Evolutionary conservation across 176 grass and related monocot genomes (phyloP), one percentile per base, ranked within the genome.

Genomic region (Carex scoparia): DNA sequence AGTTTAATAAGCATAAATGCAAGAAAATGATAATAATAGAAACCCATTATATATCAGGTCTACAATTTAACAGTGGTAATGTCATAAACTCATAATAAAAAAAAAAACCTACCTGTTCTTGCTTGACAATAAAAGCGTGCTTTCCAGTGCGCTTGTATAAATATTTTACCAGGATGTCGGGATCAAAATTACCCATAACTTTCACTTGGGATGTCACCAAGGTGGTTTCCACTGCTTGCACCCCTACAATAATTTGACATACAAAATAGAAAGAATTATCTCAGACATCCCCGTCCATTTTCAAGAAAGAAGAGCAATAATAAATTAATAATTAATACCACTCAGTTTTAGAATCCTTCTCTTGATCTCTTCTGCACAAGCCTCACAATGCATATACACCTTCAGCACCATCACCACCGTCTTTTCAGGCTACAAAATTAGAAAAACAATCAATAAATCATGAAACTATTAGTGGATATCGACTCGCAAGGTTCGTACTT

Each of bases 121-220:
- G 88, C 90, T 94, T 99, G 5, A 90, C 75, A 2, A 99, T 73
- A 66, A 92, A 85, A 3, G 93, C 96, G n/a, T 95, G 93, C 85
- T 88, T 95, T 68, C 96, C 96, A n/a, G 91, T 94, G 80, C 81
- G 85, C 91, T 89, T 92, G 90, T 99, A 90, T 64, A 99, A 80
- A 83, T 95, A 88, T 86, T 88, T 74, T 6, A 91, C 91, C 14
- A 99, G 88, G 84, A 88, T 89, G 14, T 62, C 27, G 42, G 89
- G 84, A 55, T 93, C 91, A 62, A 95, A 94, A 67, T 92, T 73
- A 3, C 96, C 90, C 70, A 86, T 99, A 83, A 99, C 93, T 1
- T 75, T 95, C 59, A 99, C 91, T 44, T 95, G 73, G 8, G 93
- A 92, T 0, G 80, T 91, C 44, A 89, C 90, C 81, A 95, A 10